These are phyloP conservation scores for Cercospora sp. DNA, from an alignment of 2,329 filamentous ascomycete species.

Conservation along the genomic window DNA sequence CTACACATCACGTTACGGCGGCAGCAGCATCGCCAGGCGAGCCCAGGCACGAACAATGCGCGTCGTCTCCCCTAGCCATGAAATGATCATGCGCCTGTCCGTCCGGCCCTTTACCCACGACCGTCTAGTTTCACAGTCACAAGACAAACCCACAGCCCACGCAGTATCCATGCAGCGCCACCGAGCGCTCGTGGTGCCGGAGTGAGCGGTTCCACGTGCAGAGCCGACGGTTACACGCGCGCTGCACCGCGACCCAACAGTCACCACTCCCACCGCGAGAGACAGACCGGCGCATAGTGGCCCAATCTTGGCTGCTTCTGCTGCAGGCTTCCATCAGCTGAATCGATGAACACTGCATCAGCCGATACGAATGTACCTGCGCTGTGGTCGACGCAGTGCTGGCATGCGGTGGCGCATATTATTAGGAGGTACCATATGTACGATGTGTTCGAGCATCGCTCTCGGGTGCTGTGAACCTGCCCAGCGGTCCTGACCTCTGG, in stretches of 20 bases:
- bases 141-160: slow-evolving; percentile 8
- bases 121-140: slow-evolving; percentile 8
- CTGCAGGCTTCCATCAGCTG: slow-evolving; percentile 18
- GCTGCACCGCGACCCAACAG: slow-evolving; percentile 20
- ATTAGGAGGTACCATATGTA: slow-evolving; percentile 7
- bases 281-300: slow-evolving; percentile 18
- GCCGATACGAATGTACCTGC: slow-evolving; percentile 26
- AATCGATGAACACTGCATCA: slow-evolving; percentile 6
- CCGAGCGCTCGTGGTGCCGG: slow-evolving; percentile 14
- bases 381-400: slow-evolving; percentile 18
- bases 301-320: slow-evolving; percentile 16
- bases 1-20: background rate
- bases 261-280: slow-evolving; percentile 8
- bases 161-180: slow-evolving; percentile 18
- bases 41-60: background rate
- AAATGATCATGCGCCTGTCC: slow-evolving; percentile 8
- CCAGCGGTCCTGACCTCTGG: slow-evolving; percentile 13
- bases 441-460: slow-evolving; percentile 21
- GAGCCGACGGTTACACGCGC: slow-evolving; percentile 19
- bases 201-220: slow-evolving; percentile 24
- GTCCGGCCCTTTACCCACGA: slow-evolving; percentile 13
- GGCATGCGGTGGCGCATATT: background rate
- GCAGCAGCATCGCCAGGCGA: background rate
- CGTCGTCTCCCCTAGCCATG: background rate
- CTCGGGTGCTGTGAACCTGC: slow-evolving; percentile 7